Base-by-base conservation (phyloP, 2,329 filamentous ascomycete species). In the Fusarium marasasianum region DNA sequence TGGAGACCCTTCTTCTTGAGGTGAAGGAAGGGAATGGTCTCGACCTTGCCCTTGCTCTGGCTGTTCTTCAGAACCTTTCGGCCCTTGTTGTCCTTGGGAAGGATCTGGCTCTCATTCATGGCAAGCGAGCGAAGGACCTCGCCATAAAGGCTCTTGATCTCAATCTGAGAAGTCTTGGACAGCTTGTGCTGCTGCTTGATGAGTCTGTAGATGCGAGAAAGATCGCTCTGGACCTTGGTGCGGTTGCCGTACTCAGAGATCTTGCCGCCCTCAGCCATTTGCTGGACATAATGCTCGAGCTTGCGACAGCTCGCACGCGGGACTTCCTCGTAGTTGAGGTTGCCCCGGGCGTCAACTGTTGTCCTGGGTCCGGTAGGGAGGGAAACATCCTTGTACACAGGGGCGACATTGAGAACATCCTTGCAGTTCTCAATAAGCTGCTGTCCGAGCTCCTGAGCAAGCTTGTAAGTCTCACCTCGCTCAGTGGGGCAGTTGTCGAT, bases 141-240 rank as follows among this genome's bases (percentile, higher is more conserved):
- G 81, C 93, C 92, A 83, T 99, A 99, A 20, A 99, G 87, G 77
- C 90, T 92, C 89, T 98, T 98, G 86, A 99, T 98, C 85, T 99
- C 95, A 44, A 98, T 88, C 81, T 98, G 95, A 5, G 96, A 97
- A 6, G 94, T 94, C 85, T 98, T 98, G 69, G 96, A 97, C 77
- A 98, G 91, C 85, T 96, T 98, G 87, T 98, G 95, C 85, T 99
- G 96, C 83, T 98, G 94, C 86, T 96, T 95, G 83, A 99, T 98
- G 80, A 99, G 91, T 87, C 97, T 98, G 89, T 98, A 98, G 79
- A 99, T 96, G 77, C 94, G 94, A 80, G 93, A 92, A 47, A 99
- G 88, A 81, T 98, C 96, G 80, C 95, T 97, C 84, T 98, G 96
- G 40, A 99, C 96, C 89, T 98, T 99, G 75, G 95, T 96, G 48